phyloP scores from a whole-genome alignment of 257 asterid species.

The Salvia hispanica region DNA sequence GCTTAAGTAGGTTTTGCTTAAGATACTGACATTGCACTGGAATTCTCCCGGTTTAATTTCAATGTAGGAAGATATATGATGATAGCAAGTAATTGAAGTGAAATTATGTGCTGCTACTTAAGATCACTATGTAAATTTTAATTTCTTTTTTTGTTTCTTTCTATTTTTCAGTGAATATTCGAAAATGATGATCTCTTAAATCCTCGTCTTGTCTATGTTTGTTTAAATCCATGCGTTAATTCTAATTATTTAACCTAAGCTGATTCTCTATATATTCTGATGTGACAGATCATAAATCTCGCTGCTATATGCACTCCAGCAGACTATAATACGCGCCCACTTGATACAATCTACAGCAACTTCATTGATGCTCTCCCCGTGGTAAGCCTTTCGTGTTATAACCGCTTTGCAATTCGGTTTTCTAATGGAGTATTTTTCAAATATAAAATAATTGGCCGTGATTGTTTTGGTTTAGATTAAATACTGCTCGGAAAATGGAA shows the following conservation, averaged over 20 bases:
- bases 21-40: neutral
- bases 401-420: slow-evolving; percentile 14
- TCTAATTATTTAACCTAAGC: slow-evolving; percentile 31
- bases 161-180: neutral
- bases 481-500: slow-evolving; percentile 83
- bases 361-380: slow-evolving; percentile 91
- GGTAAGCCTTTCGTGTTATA: slow-evolving; percentile 44
- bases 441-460: too few species aligned
- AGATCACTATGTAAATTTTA: slow-evolving; percentile 22
- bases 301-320: slow-evolving; percentile 98
- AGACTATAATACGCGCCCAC: slow-evolving; percentile 89
- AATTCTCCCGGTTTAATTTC: neutral
- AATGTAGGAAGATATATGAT: slow-evolving; percentile 9
- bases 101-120: slow-evolving; percentile 8
- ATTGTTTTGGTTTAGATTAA: slow-evolving; percentile 58
- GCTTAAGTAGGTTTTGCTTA: neutral
- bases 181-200: neutral
- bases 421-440: too few species aligned
- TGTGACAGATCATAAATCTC: slow-evolving; percentile 67
- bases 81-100: slow-evolving; percentile 16
- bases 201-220: slow-evolving; percentile 7
- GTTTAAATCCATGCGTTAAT: slow-evolving; percentile 2
- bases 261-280: slow-evolving; percentile 31
- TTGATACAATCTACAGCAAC: slow-evolving; percentile 94
- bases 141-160: neutral